These are phyloP conservation scores for Oryza australiensis DNA, from an alignment of 176 grass and related monocot species.

Conservation along the genomic window DNA sequence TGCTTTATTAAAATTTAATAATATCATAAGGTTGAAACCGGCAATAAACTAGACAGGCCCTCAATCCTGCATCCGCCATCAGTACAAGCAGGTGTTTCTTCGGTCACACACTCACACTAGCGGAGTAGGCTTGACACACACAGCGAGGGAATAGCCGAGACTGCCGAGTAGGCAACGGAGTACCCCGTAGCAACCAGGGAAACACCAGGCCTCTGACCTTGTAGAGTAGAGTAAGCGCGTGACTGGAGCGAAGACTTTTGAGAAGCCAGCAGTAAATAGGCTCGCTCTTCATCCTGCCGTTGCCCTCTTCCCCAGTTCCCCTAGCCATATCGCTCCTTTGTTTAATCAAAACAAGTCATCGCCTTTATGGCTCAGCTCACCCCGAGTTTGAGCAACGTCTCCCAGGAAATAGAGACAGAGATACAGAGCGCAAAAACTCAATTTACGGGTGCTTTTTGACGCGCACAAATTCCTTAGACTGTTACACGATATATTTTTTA, in stretches of 20 bases:
- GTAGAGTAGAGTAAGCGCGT: neutral
- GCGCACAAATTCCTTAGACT: too few species aligned
- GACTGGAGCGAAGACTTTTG: constrained; percentile 23
- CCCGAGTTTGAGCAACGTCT: neutral
- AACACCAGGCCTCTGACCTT: neutral
- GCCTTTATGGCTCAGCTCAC: neutral
- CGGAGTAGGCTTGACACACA: too few species aligned
- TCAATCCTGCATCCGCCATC: constrained; percentile 16
- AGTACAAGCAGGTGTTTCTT: neutral
- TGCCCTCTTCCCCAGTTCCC: neutral
- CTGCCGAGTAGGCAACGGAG: too few species aligned
- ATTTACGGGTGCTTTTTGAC: too few species aligned
- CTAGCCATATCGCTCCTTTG: neutral
- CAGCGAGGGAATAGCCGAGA: neutral
- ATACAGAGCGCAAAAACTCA: too few species aligned
- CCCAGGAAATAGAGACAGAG: neutral
- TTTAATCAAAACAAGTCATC: constrained; percentile 28
- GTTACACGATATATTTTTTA: too few species aligned
- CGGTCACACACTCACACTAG: too few species aligned
- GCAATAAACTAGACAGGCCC: too few species aligned
- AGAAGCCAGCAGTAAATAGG: neutral
- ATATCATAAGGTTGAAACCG: too few species aligned
- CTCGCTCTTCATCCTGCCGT: neutral
- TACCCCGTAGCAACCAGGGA: neutral
- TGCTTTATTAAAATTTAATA: too few species aligned